phyloP scores from a whole-genome alignment of 129 eudicot species.

The Lonicera japonica region DNA sequence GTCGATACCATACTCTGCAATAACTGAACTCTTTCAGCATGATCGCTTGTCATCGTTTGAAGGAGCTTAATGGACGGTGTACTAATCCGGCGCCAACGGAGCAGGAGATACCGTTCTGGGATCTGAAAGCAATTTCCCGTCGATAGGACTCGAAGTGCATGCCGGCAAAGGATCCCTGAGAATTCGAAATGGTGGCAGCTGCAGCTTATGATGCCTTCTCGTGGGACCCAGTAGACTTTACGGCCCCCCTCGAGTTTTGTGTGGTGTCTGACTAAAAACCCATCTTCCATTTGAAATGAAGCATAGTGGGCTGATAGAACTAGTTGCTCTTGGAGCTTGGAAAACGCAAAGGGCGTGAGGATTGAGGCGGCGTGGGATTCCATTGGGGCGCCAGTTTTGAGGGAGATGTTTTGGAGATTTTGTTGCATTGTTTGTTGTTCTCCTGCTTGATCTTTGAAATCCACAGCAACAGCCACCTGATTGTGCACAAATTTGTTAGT shows the following conservation, averaged over 20 bases:
- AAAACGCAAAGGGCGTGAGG: constrained; percentile 87
- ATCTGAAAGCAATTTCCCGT: constrained; percentile 94
- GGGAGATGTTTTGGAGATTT: constrained; percentile 86
- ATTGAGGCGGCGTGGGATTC: constrained; percentile 91
- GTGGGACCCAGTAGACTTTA: constrained; percentile 84
- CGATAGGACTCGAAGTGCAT: constrained; percentile 85
- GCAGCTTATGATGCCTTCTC: constrained; percentile 77
- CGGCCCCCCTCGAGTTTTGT: constrained; percentile 88
- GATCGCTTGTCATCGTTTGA: constrained; percentile 46
- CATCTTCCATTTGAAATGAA: constrained; percentile 80
- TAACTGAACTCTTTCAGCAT: constrained; percentile 64
- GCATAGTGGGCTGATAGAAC: constrained; percentile 98
- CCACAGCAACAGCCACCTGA: constrained; percentile 93
- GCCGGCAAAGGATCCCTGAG: constrained; percentile 94
- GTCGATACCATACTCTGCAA: constrained; percentile 80
- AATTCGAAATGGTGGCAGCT: constrained; percentile 93
- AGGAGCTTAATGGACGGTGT: constrained; percentile 36
- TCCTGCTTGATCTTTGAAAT: constrained; percentile 92
- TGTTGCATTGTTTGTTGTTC: constrained; percentile 99
- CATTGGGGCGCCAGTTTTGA: constrained; percentile 98
- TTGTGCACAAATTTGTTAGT: constrained; percentile 11
- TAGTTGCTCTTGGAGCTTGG: constrained; percentile 96
- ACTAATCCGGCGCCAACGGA: constrained; percentile 75
- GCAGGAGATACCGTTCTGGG: constrained; percentile 86
- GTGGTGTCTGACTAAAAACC: constrained; percentile 90